These are phyloP conservation scores for Dendrobium chrysotoxum DNA, from an alignment of 106 monocot species.

Conservation along the genomic window DNA sequence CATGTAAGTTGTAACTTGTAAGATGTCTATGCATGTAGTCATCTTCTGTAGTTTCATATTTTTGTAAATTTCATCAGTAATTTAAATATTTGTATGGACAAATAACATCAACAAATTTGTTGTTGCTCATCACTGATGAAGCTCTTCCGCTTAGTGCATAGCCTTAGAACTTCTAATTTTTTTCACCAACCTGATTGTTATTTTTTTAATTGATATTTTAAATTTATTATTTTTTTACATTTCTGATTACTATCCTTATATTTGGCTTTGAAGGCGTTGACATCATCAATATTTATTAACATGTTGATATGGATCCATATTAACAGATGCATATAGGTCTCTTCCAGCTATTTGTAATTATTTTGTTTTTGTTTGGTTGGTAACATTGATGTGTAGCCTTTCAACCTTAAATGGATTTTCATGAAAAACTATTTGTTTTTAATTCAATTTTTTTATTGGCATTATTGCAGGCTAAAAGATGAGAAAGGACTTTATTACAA, in stretches of 20 bases:
- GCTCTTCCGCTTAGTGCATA: neutral
- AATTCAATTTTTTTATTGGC: neutral
- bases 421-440: neutral
- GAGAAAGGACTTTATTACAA: conserved; percentile 18
- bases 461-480: conserved; percentile 36
- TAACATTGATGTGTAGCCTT: neutral
- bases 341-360: neutral
- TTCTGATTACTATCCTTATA: neutral
- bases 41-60: neutral
- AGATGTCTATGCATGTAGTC: neutral
- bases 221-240: neutral
- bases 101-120: neutral
- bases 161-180: neutral
- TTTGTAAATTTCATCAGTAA: neutral
- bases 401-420: neutral
- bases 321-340: neutral
- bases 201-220: neutral
- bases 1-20: neutral
- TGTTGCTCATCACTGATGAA: neutral
- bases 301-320: neutral
- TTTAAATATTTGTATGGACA: neutral
- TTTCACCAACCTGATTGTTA: neutral
- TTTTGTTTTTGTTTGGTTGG: neutral
- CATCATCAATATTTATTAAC: neutral
- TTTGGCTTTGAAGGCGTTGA: neutral